Evolutionary conservation across 2,329 filamentous ascomycete species (phyloP).

Genomic region (Mariannaea sp.): DNA sequence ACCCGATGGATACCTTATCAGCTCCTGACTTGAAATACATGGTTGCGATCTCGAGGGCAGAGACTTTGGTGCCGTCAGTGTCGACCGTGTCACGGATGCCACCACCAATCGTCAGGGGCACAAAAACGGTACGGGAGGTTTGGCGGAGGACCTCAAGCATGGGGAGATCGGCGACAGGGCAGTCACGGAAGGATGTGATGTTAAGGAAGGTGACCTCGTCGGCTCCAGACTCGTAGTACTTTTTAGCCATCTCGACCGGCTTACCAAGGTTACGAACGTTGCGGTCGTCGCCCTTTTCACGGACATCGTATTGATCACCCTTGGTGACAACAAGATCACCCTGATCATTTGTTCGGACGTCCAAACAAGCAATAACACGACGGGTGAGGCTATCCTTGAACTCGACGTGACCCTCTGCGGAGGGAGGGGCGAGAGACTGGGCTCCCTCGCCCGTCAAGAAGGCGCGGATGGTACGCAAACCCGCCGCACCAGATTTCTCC

Average conservation of each 20-base stretch:
- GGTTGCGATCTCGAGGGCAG: conserved; percentile 88
- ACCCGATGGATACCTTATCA: conserved; percentile 97
- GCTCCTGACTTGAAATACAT: conserved; percentile 98
- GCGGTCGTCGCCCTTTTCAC: conserved; percentile 74
- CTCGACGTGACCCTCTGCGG: conserved; percentile 7
- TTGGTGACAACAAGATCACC: conserved; percentile 98
- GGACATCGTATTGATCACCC: conserved; percentile 97
- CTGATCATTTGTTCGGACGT: conserved; percentile 91
- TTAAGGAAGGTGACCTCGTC: conserved; percentile 98
- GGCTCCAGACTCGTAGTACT: conserved; percentile 94
- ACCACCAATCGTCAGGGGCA: conserved; percentile 92
- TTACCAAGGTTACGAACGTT: conserved; percentile 91
- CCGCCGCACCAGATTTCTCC: conserved; percentile 92
- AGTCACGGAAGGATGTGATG: conserved; percentile 97
- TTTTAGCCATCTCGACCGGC: conserved; percentile 90
- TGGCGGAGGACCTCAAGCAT: conserved; percentile 93
- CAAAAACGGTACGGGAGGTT: conserved; percentile 90
- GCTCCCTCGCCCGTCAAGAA: conserved; percentile 78
- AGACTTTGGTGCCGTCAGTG: conserved; percentile 82
- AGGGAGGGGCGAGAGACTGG: conserved; percentile 33
- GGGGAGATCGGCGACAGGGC: conserved; percentile 85
- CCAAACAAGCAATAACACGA: conserved; percentile 92
- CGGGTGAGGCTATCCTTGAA: conserved; percentile 77
- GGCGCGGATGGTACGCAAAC: conserved; percentile 79
- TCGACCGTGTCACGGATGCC: conserved; percentile 94